Base-by-base conservation (phyloP, 2,329 filamentous ascomycete species). In the Escovopsis sp. region DNA sequence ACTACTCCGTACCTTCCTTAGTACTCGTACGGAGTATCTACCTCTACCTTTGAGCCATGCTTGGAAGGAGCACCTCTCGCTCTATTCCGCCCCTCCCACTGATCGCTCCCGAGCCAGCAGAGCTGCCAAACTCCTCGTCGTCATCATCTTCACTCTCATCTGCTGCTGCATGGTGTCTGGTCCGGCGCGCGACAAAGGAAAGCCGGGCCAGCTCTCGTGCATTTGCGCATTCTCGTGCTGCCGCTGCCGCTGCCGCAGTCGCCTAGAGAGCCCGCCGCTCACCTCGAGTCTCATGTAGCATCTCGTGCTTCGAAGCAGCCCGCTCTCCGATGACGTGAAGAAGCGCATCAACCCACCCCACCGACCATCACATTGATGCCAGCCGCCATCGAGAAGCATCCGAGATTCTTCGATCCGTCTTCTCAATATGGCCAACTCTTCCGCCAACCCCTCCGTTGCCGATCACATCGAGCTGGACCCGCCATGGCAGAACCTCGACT, bases 401-500 rank as follows among this genome's bases (percentile, higher is more conserved):
- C 20, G 20, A 20, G 20, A 20, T 20, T 3, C 4, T 20, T 20
- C 20, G 4, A 20, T 20, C 2, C 20, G 4, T 20, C 20, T 20
- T 20, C 20, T 20, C 50, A 51, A 42, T 40, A 57, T 56, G 50
- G 46, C 54, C 35, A 42, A 40, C 43, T 39, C 47, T 47, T 51
- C 43, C 39, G 39, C 43, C 40, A 46, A 43, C 40, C 72, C 53
- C 50, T 50, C 56, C 45, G 46, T 51, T 39, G 57, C 40, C 20
- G 46, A 50, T 35, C 43, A 42, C 40, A 53, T 50, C 43, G 60
- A 60, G 40, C 45, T 63, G 48, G 76, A 78, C 65, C 71, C 71
- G 67, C 66, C 77, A 70, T 86, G 81, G 81, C 77, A 84, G 56
- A 72, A 84, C 59, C 70, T 84, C 54, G 76, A 85, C 64, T 81